A percentile compares a stretch with the other conserved stretches of the same genome.
phyloP scores from a whole-genome alignment of 2,329 filamentous ascomycete genomes.

The Colletotrichum higginsianum region DNA sequence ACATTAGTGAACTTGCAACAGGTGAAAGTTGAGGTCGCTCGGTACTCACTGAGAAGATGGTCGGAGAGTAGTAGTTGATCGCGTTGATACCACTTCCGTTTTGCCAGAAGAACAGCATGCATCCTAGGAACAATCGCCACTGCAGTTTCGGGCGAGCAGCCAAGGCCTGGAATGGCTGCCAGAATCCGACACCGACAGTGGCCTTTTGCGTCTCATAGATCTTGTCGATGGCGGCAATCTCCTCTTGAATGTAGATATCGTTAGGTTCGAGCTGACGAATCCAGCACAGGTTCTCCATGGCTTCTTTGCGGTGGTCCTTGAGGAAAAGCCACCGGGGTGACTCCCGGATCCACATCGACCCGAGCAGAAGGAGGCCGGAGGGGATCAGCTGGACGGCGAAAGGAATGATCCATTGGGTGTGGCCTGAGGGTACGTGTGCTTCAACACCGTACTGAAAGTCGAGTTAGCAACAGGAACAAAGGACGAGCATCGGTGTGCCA shows the following conservation, averaged over 20 bases:
- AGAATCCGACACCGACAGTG: conserved; percentile 71
- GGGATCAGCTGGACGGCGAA: conserved; percentile 69
- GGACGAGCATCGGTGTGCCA: conserved; percentile 32
- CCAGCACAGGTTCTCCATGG: conserved; percentile 66
- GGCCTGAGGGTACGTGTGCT: conserved; percentile 36
- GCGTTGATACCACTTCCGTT: conserved; percentile 77
- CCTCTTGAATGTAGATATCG: conserved; percentile 74
- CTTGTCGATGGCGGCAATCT: conserved; percentile 71
- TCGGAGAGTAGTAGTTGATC: conserved; percentile 75
- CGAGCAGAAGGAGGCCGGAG: conserved; percentile 65
- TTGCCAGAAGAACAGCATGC: conserved; percentile 77
- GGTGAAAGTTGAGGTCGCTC: no score
- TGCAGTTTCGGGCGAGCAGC: conserved; percentile 63
- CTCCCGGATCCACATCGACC: conserved; percentile 65
- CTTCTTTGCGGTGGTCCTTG: conserved; percentile 66
- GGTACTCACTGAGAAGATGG: conserved; percentile 67
- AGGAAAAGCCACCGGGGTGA: conserved; percentile 74
- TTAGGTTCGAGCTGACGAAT: conserved; percentile 65
- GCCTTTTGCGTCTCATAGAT: conserved; percentile 63
- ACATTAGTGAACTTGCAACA: background rate
- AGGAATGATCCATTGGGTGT: conserved; percentile 63
- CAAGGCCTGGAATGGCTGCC: conserved; percentile 70
- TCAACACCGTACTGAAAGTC: conserved; percentile 37
- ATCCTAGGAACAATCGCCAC: conserved; percentile 74
- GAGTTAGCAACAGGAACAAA: conserved; percentile 49